Conservation (phyloP, 345 rosid species). For the Passiflora organensis region DNA sequence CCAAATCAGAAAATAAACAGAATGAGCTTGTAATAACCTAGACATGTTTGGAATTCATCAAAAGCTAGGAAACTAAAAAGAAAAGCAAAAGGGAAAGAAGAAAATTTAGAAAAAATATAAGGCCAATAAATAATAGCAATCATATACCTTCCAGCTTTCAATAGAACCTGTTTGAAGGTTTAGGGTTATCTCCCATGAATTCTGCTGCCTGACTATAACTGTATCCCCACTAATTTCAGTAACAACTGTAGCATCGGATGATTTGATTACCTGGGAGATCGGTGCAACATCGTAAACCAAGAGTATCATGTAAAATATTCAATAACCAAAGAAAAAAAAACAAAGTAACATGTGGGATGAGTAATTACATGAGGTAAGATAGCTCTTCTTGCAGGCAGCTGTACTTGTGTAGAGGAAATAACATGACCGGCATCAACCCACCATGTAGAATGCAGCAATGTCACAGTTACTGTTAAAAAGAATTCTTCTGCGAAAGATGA, state of each 20-base stretch:
- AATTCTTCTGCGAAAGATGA: slow-evolving; percentile 60
- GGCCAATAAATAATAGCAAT: slow-evolving; percentile 12
- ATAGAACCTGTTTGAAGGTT: slow-evolving; percentile 52
- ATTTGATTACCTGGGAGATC: slow-evolving; percentile 48
- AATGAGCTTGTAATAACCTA: neutral
- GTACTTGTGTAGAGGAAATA: slow-evolving; percentile 72
- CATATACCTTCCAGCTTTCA: slow-evolving; percentile 83
- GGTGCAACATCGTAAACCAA: slow-evolving; percentile 5
- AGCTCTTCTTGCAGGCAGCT: slow-evolving; percentile 55
- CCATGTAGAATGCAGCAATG: slow-evolving; percentile 52
- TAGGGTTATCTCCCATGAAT: slow-evolving; percentile 65
- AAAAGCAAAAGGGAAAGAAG: too few species aligned
- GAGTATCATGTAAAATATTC: too few species aligned
- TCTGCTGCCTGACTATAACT: slow-evolving; percentile 49
- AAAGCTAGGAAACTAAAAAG: neutral
- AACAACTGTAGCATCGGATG: slow-evolving; percentile 32
- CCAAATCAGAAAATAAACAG: too few species aligned
- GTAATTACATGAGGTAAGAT: slow-evolving; percentile 52
- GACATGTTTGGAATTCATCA: neutral
- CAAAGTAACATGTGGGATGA: neutral
- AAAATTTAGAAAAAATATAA: neutral
- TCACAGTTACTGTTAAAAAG: slow-evolving; percentile 55
- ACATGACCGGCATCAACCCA: slow-evolving; percentile 84
- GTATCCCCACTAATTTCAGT: slow-evolving; percentile 50
- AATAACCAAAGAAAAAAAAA: slow-evolving; percentile 3